Evolutionary conservation across 1,139 yeast genomes (phyloP).

Genomic region (Yamadazyma friedrichii): DNA sequence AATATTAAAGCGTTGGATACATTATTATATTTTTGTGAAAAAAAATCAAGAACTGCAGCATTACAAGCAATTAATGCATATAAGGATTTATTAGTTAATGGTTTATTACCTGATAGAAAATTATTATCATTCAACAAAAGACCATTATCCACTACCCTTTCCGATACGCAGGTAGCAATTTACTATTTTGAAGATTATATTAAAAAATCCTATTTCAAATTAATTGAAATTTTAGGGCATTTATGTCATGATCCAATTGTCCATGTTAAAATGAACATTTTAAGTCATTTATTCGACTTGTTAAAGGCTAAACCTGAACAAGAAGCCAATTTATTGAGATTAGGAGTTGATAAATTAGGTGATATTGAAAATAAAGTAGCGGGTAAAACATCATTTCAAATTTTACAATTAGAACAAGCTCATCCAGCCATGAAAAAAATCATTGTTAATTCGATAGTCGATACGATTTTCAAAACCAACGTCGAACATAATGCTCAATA

Average conservation of each 20-base stretch:
- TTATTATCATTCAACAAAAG: constrained; percentile 80
- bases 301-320: constrained; percentile 91
- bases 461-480: constrained; percentile 71
- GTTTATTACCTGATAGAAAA: constrained; percentile 84
- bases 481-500: constrained; percentile 86
- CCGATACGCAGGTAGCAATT: constrained; percentile 57
- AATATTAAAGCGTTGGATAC: constrained; percentile 82
- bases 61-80: constrained; percentile 86
- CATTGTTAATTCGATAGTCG: constrained; percentile 75
- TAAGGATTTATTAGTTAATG: constrained; percentile 80
- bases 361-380: constrained; percentile 89
- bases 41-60: constrained; percentile 92
- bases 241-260: constrained; percentile 90
- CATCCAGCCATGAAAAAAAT: constrained; percentile 96
- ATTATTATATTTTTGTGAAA: constrained; percentile 73
- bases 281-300: constrained; percentile 76
- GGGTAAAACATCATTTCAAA: constrained; percentile 80
- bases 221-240: constrained; percentile 67
- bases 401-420: constrained; percentile 78
- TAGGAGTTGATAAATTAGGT: constrained; percentile 93
- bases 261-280: constrained; percentile 78
- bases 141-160: constrained; percentile 50
- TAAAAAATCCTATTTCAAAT: constrained; percentile 70
- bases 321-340: constrained; percentile 82
- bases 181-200: constrained; percentile 89